Conservation (phyloP, 176 grass and related monocot genomes). For the Zizania latifolia region DNA sequence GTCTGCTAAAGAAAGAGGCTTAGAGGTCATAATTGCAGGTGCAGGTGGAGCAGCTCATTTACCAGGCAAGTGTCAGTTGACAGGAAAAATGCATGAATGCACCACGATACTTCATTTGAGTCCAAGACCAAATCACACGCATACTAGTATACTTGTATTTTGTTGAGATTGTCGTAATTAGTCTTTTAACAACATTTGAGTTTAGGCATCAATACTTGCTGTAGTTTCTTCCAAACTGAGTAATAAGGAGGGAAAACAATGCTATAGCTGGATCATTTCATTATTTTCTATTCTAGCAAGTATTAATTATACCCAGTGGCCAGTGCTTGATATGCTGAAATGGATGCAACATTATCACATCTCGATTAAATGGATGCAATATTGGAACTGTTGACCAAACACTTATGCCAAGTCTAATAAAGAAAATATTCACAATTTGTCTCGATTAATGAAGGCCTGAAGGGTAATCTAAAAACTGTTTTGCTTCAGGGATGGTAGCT, state of each 20-base stretch:
- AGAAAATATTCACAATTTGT: neutral
- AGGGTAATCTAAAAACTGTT: neutral
- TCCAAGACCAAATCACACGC: neutral
- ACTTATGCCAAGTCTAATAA: constrained; percentile 1
- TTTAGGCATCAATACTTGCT: neutral
- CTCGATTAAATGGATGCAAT: neutral
- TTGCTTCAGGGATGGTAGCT: constrained; percentile 77
- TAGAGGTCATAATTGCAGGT: constrained; percentile 86
- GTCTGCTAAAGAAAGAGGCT: constrained; percentile 71
- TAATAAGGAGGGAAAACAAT: neutral
- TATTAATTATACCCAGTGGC: neutral
- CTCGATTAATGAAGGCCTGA: neutral
- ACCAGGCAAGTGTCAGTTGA: constrained; percentile 50
- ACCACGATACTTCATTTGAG: neutral
- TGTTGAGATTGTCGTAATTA: neutral
- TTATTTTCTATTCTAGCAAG: neutral
- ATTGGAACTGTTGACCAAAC: neutral
- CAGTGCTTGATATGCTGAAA: neutral
- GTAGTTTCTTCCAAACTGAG: neutral
- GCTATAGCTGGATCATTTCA: neutral
- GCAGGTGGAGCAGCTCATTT: constrained; percentile 91
- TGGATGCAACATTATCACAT: neutral
- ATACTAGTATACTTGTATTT: neutral
- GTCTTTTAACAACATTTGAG: neutral
- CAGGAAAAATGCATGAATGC: neutral